These are phyloP conservation scores for Gossypium aridum DNA, from an alignment of 441 rosid genomes.

Conservation along the genomic window DNA sequence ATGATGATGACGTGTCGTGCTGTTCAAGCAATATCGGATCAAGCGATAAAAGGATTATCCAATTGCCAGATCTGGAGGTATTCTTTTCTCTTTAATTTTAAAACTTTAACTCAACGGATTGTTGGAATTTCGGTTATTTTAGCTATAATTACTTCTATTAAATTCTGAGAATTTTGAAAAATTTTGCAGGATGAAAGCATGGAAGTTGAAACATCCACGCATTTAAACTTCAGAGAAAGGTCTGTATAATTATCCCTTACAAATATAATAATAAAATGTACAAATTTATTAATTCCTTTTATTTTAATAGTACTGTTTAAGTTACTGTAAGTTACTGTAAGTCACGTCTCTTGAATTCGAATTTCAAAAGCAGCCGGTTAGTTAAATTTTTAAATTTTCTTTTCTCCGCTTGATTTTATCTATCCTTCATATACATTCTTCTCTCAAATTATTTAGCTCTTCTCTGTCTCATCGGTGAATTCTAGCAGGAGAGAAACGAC, in stretches of 20 bases:
- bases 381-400: conserved; percentile 17
- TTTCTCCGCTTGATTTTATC: conserved; percentile 3
- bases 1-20: conserved; percentile 40
- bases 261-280: neutral
- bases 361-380: conserved; percentile 24
- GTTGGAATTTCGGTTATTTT: conserved; percentile 27
- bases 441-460: neutral
- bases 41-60: conserved; percentile 22
- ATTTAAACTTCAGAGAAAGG: conserved; percentile 37
- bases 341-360: conserved; percentile 16
- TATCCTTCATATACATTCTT: neutral
- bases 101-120: conserved; percentile 10
- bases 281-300: neutral
- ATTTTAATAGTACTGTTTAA: conserved; percentile 10
- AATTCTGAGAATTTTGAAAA: conserved; percentile 14
- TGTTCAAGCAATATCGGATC: conserved; percentile 57
- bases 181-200: conserved; percentile 45
- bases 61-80: conserved; percentile 64
- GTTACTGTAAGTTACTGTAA: neutral
- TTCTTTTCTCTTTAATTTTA: neutral
- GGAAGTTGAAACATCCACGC: conserved; percentile 54
- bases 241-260: neutral
- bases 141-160: conserved; percentile 28
- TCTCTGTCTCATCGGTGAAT: neutral
- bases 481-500: conserved; percentile 36